Percentiles rank a stretch among this genome's conserved stretches.
Evolutionary conservation across 2,329 filamentous ascomycete genomes (phyloP).

Genomic region (Fusarium devonianum): DNA sequence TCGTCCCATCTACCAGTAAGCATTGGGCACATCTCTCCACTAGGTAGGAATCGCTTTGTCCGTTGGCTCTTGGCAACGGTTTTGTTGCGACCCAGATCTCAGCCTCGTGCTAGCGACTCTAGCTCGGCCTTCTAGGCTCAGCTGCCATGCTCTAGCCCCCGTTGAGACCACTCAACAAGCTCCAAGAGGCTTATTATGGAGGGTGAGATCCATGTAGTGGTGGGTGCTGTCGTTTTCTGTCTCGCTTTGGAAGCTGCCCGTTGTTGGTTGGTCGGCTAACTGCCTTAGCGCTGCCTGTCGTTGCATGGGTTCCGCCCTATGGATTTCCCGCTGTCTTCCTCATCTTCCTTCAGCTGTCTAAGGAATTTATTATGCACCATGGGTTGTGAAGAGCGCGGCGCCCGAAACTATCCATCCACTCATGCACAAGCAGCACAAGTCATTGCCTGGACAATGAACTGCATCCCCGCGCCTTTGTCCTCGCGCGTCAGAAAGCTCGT

Average conservation of each 20-base stretch:
- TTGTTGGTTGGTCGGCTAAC: slow-evolving; percentile 9
- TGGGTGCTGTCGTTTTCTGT: background rate
- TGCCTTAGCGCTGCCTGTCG: background rate
- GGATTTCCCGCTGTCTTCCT: slow-evolving; percentile 8
- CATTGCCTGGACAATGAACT: slow-evolving; percentile 9
- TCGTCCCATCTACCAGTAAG: background rate
- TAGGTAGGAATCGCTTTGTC: background rate
- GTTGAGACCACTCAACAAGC: slow-evolving; percentile 25
- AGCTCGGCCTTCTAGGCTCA: slow-evolving; percentile 28
- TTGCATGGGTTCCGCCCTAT: slow-evolving; percentile 6
- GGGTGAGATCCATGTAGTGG: slow-evolving; percentile 6
- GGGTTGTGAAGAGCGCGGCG: no score
- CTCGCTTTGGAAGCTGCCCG: background rate
- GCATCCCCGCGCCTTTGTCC: slow-evolving; percentile 16
- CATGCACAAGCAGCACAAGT: background rate
- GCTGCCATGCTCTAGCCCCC: slow-evolving; percentile 27
- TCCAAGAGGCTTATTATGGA: slow-evolving; percentile 19
- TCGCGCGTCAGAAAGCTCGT: background rate
- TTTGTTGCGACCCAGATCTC: slow-evolving; percentile 7
- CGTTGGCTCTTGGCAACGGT: slow-evolving; percentile 31
- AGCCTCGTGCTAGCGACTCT: slow-evolving; percentile 33
- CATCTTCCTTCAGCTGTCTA: background rate
- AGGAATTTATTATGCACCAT: no score
- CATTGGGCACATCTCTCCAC: slow-evolving; percentile 1
- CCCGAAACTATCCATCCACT: background rate